Evolutionary conservation across 1,284 basidiomycete genomes (phyloP).

Genomic region (Marasmius sp.): DNA sequence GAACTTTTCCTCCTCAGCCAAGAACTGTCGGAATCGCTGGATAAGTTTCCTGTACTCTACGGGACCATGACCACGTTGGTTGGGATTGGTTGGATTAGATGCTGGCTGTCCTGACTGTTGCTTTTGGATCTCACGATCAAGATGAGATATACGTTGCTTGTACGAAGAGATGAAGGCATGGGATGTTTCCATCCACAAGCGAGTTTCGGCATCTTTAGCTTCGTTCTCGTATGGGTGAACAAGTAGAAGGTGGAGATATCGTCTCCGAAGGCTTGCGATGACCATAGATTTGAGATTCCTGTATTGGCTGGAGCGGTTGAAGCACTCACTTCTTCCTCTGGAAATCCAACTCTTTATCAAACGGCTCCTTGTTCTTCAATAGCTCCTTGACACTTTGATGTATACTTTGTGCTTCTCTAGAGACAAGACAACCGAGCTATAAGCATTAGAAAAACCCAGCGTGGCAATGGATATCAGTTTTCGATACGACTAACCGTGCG

Average conservation of each 20-base stretch:
- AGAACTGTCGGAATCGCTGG: slow-evolving; percentile 85
- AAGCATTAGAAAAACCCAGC: neutral
- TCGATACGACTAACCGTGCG: slow-evolving; percentile 34
- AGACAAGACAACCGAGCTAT: neutral
- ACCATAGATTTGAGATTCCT: slow-evolving; percentile 5
- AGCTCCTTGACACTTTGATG: slow-evolving; percentile 70
- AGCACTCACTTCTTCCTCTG: slow-evolving; percentile 78
- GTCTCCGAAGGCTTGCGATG: slow-evolving; percentile 65
- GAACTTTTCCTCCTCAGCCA: slow-evolving; percentile 85
- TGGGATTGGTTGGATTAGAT: slow-evolving; percentile 10
- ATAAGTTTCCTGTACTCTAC: slow-evolving; percentile 84
- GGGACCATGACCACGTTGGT: slow-evolving; percentile 46
- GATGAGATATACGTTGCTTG: slow-evolving; percentile 69
- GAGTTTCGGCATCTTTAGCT: slow-evolving; percentile 78
- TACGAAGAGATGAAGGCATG: slow-evolving; percentile 85
- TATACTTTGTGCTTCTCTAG: slow-evolving; percentile 69
- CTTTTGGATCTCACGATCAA: slow-evolving; percentile 61
- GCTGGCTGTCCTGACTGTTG: slow-evolving; percentile 32
- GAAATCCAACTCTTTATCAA: slow-evolving; percentile 82
- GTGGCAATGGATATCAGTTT: neutral
- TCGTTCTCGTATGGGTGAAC: slow-evolving; percentile 73
- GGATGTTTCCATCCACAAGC: slow-evolving; percentile 91
- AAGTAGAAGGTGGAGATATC: slow-evolving; percentile 76
- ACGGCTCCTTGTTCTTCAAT: slow-evolving; percentile 72
- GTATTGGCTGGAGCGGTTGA: neutral